phyloP scores from a whole-genome alignment of 2,329 filamentous ascomycete species.

The Penicillium palitans region DNA sequence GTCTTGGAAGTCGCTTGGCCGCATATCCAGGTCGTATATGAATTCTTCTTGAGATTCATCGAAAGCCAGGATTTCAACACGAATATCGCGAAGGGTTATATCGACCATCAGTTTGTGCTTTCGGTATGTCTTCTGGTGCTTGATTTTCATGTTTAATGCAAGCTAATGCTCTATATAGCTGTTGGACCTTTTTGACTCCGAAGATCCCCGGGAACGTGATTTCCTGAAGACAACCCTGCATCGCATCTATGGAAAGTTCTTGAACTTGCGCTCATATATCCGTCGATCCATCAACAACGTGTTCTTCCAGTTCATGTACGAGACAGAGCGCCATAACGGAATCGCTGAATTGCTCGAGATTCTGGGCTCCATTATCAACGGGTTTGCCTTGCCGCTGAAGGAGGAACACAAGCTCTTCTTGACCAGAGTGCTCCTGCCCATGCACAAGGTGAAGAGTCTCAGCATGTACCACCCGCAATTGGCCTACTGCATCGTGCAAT shows the following conservation, averaged over 20 bases:
- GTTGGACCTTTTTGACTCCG: slow-evolving; percentile 96
- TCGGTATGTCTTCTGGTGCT: slow-evolving; percentile 51
- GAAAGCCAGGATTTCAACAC: slow-evolving; percentile 99
- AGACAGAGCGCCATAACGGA: slow-evolving; percentile 97
- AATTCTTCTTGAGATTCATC: slow-evolving; percentile 98
- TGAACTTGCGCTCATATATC: slow-evolving; percentile 96
- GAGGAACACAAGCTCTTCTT: slow-evolving; percentile 99
- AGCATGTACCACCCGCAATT: slow-evolving; percentile 99
- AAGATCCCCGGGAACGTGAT: slow-evolving; percentile 93
- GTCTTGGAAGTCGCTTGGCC: slow-evolving; percentile 98
- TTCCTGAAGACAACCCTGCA: slow-evolving; percentile 98
- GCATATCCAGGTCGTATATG: slow-evolving; percentile 98
- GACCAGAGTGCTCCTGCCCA: slow-evolving; percentile 83
- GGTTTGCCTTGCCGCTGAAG: slow-evolving; percentile 92
- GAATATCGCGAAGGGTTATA: slow-evolving; percentile 98
- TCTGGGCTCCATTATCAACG: slow-evolving; percentile 97
- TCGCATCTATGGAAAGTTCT: slow-evolving; percentile 97
- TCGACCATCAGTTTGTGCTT: slow-evolving; percentile 96
- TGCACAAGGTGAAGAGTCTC: slow-evolving; percentile 97
- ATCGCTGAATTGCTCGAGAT: slow-evolving; percentile 97
- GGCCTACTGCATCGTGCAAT: slow-evolving; percentile 98
- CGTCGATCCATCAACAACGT: slow-evolving; percentile 99
- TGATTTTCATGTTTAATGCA: not conserved
- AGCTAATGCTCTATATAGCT: slow-evolving; percentile 53
- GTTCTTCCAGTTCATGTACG: slow-evolving; percentile 99